Conservation (phyloP, 441 rosid species). For the Croton setiger region DNA sequence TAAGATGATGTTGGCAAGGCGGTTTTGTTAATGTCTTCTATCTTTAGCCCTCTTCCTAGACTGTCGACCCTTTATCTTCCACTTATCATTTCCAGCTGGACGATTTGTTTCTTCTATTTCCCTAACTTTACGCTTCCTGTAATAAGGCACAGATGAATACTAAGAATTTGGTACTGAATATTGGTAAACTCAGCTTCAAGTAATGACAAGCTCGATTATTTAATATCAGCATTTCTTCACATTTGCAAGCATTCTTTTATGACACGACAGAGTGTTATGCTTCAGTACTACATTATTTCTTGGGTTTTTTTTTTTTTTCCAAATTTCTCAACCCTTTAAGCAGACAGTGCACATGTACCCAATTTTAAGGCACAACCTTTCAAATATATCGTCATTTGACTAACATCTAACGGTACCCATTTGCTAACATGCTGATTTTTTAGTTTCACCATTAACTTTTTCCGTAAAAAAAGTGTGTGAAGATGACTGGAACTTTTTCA, state of each 20-base stretch:
- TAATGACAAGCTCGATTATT: neutral
- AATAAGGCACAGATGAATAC: neutral
- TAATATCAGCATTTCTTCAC: neutral
- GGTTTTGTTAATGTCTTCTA: slow-evolving; percentile 43
- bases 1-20: neutral
- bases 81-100: slow-evolving; percentile 63
- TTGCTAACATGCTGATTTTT: neutral
- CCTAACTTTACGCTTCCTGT: slow-evolving; percentile 73
- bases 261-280: neutral
- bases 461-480: neutral
- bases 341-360: too few species aligned
- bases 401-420: neutral
- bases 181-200: neutral
- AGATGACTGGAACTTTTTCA: neutral
- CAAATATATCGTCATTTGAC: neutral
- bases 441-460: neutral
- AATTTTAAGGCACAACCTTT: neutral
- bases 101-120: slow-evolving; percentile 64
- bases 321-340: neutral
- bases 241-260: neutral
- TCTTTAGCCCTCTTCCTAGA: slow-evolving; percentile 57
- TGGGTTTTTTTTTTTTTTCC: neutral
- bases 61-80: slow-evolving; percentile 74
- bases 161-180: neutral
- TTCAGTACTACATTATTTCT: neutral